These are phyloP conservation scores for Butyriboletus appendiculatus DNA, from an alignment of 1,284 basidiomycete species.

Conservation along the genomic window DNA sequence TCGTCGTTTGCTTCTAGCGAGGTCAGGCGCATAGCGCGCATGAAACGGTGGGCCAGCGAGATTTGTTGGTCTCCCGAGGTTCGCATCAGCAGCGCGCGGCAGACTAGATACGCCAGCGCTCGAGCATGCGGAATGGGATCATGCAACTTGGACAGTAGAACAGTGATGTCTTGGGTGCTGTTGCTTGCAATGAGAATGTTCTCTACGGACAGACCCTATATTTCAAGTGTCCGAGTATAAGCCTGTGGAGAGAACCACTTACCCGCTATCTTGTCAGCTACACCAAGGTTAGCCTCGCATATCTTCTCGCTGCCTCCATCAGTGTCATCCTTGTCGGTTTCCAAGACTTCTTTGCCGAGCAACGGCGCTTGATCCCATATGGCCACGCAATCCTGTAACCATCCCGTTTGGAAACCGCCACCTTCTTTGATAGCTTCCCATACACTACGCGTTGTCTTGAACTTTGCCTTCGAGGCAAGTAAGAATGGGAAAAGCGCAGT, in stretches of 20 bases:
- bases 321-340: slow-evolving; percentile 37
- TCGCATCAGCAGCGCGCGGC: slow-evolving; percentile 53
- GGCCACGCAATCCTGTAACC: slow-evolving; percentile 48
- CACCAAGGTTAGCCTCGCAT: slow-evolving; percentile 48
- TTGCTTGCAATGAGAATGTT: slow-evolving; percentile 57
- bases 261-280: slow-evolving; percentile 68
- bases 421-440: slow-evolving; percentile 59
- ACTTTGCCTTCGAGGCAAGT: slow-evolving; percentile 68
- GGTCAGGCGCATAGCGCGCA: slow-evolving; percentile 49
- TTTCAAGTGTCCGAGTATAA: not conserved
- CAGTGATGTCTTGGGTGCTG: slow-evolving; percentile 38
- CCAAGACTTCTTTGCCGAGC: slow-evolving; percentile 25
- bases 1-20: slow-evolving; percentile 46
- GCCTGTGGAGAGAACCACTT: slow-evolving; percentile 27
- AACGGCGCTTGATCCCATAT: slow-evolving; percentile 36
- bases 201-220: slow-evolving; percentile 40
- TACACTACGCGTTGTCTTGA: slow-evolving; percentile 58
- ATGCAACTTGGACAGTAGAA: slow-evolving; percentile 49
- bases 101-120: slow-evolving; percentile 59
- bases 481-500: slow-evolving; percentile 71
- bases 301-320: slow-evolving; percentile 45
- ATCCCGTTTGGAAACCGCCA: slow-evolving; percentile 21
- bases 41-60: slow-evolving; percentile 49
- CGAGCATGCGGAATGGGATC: slow-evolving; percentile 53
- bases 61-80: slow-evolving; percentile 60